A percentile compares a stretch with the other conserved stretches of the same genome.
These are phyloP conservation scores for Drosera spatulata DNA, from an alignment of 179 eudicot species.

Conservation along the genomic window DNA sequence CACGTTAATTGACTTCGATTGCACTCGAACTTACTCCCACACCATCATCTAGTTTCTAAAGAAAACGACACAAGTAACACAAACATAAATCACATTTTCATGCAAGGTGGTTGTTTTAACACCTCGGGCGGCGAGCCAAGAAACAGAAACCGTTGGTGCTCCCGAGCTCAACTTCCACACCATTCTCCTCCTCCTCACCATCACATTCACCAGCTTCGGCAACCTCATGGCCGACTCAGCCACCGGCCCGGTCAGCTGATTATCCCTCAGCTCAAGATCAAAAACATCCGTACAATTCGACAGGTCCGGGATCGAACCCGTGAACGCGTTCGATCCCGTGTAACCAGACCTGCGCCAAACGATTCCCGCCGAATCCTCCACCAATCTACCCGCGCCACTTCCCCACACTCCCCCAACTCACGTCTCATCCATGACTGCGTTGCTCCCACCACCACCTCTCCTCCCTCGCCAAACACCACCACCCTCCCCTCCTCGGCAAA, in stretches of 20 bases:
- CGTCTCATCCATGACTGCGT: slow-evolving; percentile 9
- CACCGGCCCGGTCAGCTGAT: slow-evolving; percentile 44
- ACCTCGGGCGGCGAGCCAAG: slow-evolving; percentile 19
- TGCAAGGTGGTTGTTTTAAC: no score
- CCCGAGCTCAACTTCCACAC: slow-evolving; percentile 14
- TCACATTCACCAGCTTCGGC: slow-evolving; percentile 30
- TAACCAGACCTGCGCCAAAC: slow-evolving; percentile 50
- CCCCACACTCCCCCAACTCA: no score
- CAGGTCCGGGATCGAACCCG: slow-evolving; percentile 52
- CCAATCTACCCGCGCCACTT: no score
- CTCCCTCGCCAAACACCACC: slow-evolving; percentile 27
- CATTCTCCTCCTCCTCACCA: slow-evolving; percentile 36
- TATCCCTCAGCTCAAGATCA: slow-evolving; percentile 71
- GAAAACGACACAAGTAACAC: no score
- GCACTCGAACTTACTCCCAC: no score
- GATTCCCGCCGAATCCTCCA: no score
- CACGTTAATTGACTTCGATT: no score
- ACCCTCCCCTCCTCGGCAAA: slow-evolving; percentile 34
- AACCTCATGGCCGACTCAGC: slow-evolving; percentile 24
- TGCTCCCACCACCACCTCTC: slow-evolving; percentile 19
- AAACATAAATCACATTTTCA: no score
- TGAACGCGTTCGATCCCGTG: slow-evolving; percentile 41
- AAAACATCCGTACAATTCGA: slow-evolving; percentile 35
- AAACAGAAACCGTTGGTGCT: slow-evolving; percentile 35
- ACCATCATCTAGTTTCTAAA: no score